These are phyloP conservation scores for Colletotrichum tanaceti DNA, from an alignment of 2,329 filamentous ascomycete species.

Conservation along the genomic window DNA sequence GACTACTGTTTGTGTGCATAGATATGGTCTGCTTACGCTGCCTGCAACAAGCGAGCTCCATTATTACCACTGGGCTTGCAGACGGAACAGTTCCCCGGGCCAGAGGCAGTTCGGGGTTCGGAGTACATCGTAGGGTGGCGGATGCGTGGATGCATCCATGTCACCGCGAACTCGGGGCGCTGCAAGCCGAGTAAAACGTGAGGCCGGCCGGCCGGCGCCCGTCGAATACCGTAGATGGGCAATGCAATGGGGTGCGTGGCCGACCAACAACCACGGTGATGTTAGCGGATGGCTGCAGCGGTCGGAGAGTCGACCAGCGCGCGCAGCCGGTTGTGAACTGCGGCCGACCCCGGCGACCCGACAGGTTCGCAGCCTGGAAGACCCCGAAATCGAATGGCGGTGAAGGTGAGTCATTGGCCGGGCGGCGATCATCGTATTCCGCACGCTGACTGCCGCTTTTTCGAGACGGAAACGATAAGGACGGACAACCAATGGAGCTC, in stretches of 20 bases:
- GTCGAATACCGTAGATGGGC: constrained; percentile 8
- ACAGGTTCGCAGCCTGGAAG: constrained; percentile 3
- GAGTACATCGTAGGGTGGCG: not conserved
- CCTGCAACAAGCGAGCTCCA: constrained; percentile 13
- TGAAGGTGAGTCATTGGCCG: constrained; percentile 36
- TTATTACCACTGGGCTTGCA: constrained; percentile 7
- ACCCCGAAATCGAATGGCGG: constrained; percentile 36
- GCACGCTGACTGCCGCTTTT: constrained; percentile 8
- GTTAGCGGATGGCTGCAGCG: constrained; percentile 12
- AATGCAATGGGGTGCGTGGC: constrained; percentile 1
- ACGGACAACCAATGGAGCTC: constrained; percentile 15
- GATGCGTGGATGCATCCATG: constrained; percentile 19
- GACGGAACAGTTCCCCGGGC: constrained; percentile 19
- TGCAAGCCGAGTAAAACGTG: constrained; percentile 23
- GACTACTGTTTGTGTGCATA: not conserved
- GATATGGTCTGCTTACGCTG: not conserved
- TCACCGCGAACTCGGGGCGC: constrained; percentile 12
- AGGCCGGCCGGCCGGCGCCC: not conserved
- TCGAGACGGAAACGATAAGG: constrained; percentile 6
- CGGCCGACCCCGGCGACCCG: constrained; percentile 5
- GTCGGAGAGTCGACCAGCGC: not conserved
- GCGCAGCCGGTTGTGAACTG: constrained; percentile 16
- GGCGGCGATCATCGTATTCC: constrained; percentile 2
- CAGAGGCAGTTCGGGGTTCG: not conserved
- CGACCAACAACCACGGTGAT: constrained; percentile 1